These are phyloP conservation scores for Pyrus pyrifolia DNA, from an alignment of 306 rosid species.

Conservation along the genomic window DNA sequence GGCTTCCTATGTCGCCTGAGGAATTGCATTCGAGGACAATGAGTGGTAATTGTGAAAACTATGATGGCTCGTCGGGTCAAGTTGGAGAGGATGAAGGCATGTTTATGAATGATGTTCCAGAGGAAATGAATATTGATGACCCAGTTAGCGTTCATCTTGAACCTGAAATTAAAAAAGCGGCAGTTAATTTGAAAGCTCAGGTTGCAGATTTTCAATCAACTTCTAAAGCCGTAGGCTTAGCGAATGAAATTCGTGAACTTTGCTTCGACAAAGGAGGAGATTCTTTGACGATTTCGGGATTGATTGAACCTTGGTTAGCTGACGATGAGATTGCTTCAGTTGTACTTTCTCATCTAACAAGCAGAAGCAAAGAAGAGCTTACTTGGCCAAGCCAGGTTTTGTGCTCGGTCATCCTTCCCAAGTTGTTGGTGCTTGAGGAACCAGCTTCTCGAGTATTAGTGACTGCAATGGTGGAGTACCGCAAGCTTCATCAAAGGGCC, in stretches of 20 bases:
- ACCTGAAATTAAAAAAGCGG: conserved; percentile 17
- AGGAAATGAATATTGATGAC: conserved; percentile 17
- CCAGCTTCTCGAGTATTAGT: conserved; percentile 29
- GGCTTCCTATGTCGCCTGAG: conserved; percentile 26
- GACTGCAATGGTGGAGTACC: conserved; percentile 23
- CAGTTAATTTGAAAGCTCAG: conserved; percentile 14
- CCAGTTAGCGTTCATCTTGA: conserved; percentile 11
- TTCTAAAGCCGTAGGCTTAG: conserved; percentile 14
- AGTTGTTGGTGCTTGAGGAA: conserved; percentile 23
- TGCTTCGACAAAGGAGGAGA: conserved; percentile 17
- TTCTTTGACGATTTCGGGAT: conserved; percentile 14
- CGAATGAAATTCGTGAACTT: conserved; percentile 25
- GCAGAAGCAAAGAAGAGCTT: conserved; percentile 19
- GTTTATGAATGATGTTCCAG: conserved; percentile 15
- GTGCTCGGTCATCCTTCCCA: conserved; percentile 33
- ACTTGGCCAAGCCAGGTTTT: conserved; percentile 35
- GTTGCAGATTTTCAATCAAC: conserved; percentile 17
- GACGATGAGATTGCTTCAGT: conserved; percentile 34
- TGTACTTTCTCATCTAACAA: conserved; percentile 22
- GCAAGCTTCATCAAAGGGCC: conserved; percentile 27
- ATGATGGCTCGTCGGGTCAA: background rate
- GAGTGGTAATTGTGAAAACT: background rate
- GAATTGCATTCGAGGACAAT: conserved; percentile 7
- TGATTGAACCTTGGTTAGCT: conserved; percentile 33
- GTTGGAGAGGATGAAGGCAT: conserved; percentile 10